phyloP scores from a whole-genome alignment of 164 flowering plant genomes.

The Pachysandra terminalis region DNA sequence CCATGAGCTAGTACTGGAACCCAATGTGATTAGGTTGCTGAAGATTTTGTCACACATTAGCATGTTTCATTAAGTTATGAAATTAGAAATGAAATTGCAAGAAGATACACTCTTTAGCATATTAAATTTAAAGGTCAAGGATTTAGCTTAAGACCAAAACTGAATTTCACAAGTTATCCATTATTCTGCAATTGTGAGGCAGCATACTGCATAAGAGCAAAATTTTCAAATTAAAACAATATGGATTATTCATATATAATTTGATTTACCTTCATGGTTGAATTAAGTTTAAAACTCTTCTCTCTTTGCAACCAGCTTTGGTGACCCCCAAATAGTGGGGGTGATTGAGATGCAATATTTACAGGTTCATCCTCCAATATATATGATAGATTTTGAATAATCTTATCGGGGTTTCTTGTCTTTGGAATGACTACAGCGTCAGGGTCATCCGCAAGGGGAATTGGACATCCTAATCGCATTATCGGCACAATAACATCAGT shows the following conservation, averaged over 20 bases:
- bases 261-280: constrained; percentile 70
- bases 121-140: too few relatives aligned
- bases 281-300: constrained; percentile 65
- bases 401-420: constrained; percentile 46
- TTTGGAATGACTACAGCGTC: constrained; percentile 63
- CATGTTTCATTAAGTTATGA: too few relatives aligned
- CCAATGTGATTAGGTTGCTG: too few relatives aligned
- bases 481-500: constrained; percentile 12
- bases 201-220: not conserved
- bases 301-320: constrained; percentile 78
- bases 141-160: too few relatives aligned
- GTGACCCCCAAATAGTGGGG: constrained; percentile 88
- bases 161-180: not conserved
- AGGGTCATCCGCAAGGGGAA: constrained; percentile 72
- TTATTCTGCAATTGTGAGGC: not conserved
- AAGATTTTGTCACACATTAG: too few relatives aligned
- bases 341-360: constrained; percentile 37
- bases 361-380: constrained; percentile 48
- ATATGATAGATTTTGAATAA: constrained; percentile 59
- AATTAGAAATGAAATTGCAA: not conserved
- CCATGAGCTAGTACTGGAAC: too few relatives aligned
- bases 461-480: constrained; percentile 62
- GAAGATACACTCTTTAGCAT: not conserved
- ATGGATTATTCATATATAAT: not conserved
- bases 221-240: constrained; percentile 1